These are phyloP conservation scores for Penicillium italicum DNA, from an alignment of 2,329 filamentous ascomycete genomes.

Conservation along the genomic window DNA sequence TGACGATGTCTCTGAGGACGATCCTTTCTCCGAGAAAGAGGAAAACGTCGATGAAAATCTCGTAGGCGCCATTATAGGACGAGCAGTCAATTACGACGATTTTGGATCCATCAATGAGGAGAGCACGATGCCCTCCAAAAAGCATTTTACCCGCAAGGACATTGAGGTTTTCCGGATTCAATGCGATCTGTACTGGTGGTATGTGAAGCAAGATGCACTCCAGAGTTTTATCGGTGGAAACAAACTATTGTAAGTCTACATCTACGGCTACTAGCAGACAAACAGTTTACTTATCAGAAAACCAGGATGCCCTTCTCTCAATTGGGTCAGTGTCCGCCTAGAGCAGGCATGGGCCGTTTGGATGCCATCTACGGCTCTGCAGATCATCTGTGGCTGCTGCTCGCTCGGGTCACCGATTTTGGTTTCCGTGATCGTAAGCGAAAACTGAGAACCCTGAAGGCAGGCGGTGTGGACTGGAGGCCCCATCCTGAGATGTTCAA, in stretches of 20 bases:
- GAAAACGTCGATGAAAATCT: conserved; percentile 55
- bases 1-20: conserved; percentile 39
- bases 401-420: conserved; percentile 77
- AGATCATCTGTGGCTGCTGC: conserved; percentile 78
- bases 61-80: conserved; percentile 57
- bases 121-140: conserved; percentile 23
- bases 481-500: conserved; percentile 50
- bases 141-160: conserved; percentile 53
- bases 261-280: background rate
- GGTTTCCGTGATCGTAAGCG: conserved; percentile 70
- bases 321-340: conserved; percentile 85
- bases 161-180: conserved; percentile 76
- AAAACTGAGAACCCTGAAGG: conserved; percentile 66
- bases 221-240: conserved; percentile 88
- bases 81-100: conserved; percentile 56
- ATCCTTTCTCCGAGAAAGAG: conserved; percentile 43
- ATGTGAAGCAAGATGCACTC: conserved; percentile 87
- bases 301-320: conserved; percentile 70
- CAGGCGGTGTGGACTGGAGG: conserved; percentile 56
- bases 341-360: conserved; percentile 71
- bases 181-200: conserved; percentile 93
- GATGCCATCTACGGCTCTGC: conserved; percentile 83
- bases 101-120: conserved; percentile 49
- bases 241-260: conserved; percentile 67
- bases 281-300: conserved; percentile 23